Evolutionary conservation across 2,329 filamentous ascomycete genomes (phyloP), one percentile per base, ranked within the genome.

Genomic region (Periconia sp.): DNA sequence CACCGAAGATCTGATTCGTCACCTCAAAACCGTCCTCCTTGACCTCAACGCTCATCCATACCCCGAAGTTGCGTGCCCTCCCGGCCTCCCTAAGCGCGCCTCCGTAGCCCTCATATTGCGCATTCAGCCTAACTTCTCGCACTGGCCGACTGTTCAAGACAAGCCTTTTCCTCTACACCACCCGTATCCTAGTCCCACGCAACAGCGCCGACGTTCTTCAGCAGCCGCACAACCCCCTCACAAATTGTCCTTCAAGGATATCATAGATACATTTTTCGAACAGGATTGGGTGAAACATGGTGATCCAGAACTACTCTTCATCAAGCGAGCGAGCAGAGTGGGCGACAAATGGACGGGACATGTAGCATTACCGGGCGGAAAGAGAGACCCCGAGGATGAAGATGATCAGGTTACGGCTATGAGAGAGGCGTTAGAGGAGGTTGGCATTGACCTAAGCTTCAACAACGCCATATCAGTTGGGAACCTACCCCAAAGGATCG

Each of bases 281-380:
- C 82, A 85, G 54, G 64, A 77, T 12, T 88, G 85, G 85, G 83
- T 86, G 5, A 76, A 80, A 51, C 70, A 85, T 62, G 84, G 84
- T 17, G 81, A 85, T 48, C 81, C 85, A 0, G 85, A 88, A 63
- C 73, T 84, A n/a, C 73, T 88, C 3, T 87, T 88, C 64, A 88
- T 88, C 65, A 88, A 88, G 61, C 74, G 85, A 32, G 81, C 85
- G 3, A 78, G 83, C 4, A 74, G 85, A 25, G 74, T 78, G 40
- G 84, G 84, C 6, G 85, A 88, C 63, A 74, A 84, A 43, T 88
- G 85, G 85, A 86, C 83, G 1, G 79, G 81, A 3, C 85, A 88
- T 71, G 80, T 87, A 43, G 85, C 85, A 0, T 68, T 88, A 4
- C 85, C 85, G 0, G 85, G 85, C 16, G 85, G 85, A 2, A 85